Percentiles rank a stretch among this genome's conserved stretches.
phyloP scores from a whole-genome alignment of 2,329 filamentous ascomycete genomes.

The Neopestalotiopsis clavispora region DNA sequence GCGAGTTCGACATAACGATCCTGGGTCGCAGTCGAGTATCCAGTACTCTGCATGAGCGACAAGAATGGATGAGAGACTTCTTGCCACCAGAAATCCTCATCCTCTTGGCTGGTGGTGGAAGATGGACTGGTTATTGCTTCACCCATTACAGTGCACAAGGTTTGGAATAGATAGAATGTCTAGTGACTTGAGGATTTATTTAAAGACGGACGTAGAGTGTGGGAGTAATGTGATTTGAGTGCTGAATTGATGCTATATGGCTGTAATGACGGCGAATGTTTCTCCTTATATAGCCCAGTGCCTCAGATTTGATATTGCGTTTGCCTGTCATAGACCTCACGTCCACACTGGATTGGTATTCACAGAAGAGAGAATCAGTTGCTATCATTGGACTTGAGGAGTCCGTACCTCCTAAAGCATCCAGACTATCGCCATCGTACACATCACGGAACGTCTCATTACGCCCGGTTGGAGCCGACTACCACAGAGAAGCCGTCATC shows the following conservation, averaged over 20 bases:
- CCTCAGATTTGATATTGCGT: background rate
- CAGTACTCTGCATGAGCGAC: slow-evolving; percentile 1
- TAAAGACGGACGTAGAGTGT: background rate
- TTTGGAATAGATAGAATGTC: background rate
- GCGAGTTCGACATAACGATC: background rate
- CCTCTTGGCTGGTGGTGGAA: background rate
- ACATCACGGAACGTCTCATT: too few relatives aligned
- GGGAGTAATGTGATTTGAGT: background rate
- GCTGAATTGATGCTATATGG: background rate
- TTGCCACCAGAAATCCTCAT: slow-evolving; percentile 3
- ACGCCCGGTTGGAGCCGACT: too few relatives aligned
- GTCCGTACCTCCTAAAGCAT: too few relatives aligned
- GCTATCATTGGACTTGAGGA: too few relatives aligned
- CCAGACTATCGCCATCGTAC: too few relatives aligned
- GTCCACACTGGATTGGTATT: too few relatives aligned
- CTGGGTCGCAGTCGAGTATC: background rate
- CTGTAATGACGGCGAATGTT: background rate
- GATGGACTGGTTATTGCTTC: background rate
- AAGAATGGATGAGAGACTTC: slow-evolving; percentile 1
- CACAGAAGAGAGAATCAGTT: too few relatives aligned
- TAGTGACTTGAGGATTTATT: background rate
- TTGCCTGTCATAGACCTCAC: too few relatives aligned
- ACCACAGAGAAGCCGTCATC: too few relatives aligned
- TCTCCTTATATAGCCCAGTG: background rate
- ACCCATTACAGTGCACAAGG: background rate